Evolutionary conservation across 768 basidiomycete genomes (phyloP).

Genomic region (Calocybe indica): DNA sequence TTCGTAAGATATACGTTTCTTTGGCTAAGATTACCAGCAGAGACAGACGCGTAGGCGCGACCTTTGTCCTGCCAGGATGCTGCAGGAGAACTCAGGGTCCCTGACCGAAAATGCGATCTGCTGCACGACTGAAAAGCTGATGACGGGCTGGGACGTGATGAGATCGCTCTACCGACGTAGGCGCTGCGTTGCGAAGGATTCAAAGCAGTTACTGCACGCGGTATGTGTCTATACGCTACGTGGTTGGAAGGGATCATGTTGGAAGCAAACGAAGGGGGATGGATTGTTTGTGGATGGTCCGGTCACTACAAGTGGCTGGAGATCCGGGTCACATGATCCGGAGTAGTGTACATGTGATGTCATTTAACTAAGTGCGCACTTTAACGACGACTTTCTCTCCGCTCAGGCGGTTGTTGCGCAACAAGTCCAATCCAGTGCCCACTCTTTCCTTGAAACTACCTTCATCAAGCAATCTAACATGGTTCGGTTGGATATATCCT

Average conservation of each 20-base stretch:
- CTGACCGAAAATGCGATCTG: no score
- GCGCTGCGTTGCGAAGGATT: no score
- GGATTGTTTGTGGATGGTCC: not conserved
- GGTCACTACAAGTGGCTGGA: not conserved
- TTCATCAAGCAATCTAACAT: slow-evolving; percentile 32
- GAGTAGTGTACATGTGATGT: slow-evolving; percentile 6
- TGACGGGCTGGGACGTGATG: no score
- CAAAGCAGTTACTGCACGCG: no score
- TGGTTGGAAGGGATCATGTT: not conserved
- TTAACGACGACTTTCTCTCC: slow-evolving; percentile 46
- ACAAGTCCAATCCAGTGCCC: slow-evolving; percentile 33
- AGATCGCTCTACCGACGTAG: no score
- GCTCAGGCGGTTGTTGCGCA: slow-evolving; percentile 41
- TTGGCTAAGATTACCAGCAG: no score
- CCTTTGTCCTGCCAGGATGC: no score
- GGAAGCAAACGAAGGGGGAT: not conserved
- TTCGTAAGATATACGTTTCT: no score
- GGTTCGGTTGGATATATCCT: slow-evolving; percentile 35
- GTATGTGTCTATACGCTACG: no score
- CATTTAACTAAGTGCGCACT: slow-evolving; percentile 10
- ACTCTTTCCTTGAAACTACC: slow-evolving; percentile 37
- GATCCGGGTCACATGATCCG: slow-evolving; percentile 13
- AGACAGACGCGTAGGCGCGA: no score
- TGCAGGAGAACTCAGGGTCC: no score
- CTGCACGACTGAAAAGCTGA: no score